These are phyloP conservation scores for Farysia itapuensis DNA, from an alignment of 1,284 basidiomycete genomes.

Conservation along the genomic window DNA sequence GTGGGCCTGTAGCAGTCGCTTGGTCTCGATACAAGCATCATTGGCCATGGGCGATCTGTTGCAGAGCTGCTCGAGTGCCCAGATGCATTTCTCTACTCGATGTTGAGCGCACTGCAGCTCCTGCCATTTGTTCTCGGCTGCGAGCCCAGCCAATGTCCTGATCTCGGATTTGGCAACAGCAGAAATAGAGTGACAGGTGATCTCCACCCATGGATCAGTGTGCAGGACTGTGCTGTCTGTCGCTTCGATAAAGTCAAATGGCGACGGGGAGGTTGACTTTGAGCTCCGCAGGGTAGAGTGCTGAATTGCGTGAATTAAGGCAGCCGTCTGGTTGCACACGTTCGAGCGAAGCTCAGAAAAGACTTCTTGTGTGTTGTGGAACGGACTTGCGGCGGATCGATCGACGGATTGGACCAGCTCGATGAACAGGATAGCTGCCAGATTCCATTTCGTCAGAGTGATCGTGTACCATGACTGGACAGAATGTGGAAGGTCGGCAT, in stretches of 20 bases:
- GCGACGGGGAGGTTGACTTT: too few relatives aligned
- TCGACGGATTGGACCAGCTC: slow-evolving; percentile 26
- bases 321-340: slow-evolving; percentile 21
- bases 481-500: slow-evolving; percentile 12
- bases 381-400: slow-evolving; percentile 9
- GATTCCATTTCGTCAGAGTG: slow-evolving; percentile 24
- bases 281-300: slow-evolving; percentile 1
- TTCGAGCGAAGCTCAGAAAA: slow-evolving; percentile 11
- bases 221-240: slow-evolving; percentile 19
- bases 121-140: slow-evolving; percentile 4
- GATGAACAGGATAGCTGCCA: slow-evolving; percentile 21
- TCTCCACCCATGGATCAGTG: slow-evolving; percentile 32
- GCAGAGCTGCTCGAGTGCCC: slow-evolving; percentile 27
- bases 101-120: slow-evolving; percentile 14
- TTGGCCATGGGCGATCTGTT: slow-evolving; percentile 19
- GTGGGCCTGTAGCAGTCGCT: slow-evolving; percentile 8
- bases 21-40: slow-evolving; percentile 13
- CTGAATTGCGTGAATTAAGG: slow-evolving; percentile 27
- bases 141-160: slow-evolving; percentile 5
- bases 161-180: slow-evolving; percentile 28
- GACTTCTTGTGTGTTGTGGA: slow-evolving; percentile 10
- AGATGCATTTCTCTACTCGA: slow-evolving; percentile 21
- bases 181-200: slow-evolving; percentile 13
- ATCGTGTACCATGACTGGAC: slow-evolving; percentile 28
- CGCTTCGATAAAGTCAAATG: slow-evolving; percentile 18